Percentiles rank a stretch among this genome's conserved stretches.
Evolutionary conservation across 257 asterid species (phyloP).

Genomic region (Coffea canephora): DNA sequence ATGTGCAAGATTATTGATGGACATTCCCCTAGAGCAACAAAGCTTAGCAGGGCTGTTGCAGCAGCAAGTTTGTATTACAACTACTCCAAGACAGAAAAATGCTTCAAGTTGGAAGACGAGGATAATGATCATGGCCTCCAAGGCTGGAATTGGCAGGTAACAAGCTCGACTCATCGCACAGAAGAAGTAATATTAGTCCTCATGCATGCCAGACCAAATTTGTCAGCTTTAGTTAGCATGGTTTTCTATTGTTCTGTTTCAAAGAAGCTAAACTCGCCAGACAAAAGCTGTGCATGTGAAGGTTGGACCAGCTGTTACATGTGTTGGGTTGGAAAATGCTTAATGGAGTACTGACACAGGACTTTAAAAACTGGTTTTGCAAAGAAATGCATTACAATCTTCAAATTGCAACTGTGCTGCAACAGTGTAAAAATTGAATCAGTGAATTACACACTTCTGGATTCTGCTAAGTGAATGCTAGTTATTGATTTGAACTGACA

Average conservation of each 20-base stretch:
- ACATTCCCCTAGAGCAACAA: constrained; percentile 41
- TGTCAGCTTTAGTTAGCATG: not conserved
- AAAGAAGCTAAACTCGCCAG: not conserved
- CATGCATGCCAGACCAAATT: not conserved
- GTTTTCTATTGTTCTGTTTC: not conserved
- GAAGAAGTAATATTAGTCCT: not conserved
- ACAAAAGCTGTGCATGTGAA: not conserved
- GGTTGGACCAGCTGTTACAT: not conserved
- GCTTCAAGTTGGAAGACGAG: constrained; percentile 53
- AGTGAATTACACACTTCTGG: too few species aligned
- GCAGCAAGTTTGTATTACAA: constrained; percentile 82
- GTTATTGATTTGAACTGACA: not conserved
- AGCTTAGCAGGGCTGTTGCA: constrained; percentile 50
- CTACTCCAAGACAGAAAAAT: constrained; percentile 54
- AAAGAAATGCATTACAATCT: not conserved
- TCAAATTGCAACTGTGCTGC: not conserved
- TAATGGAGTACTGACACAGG: not conserved
- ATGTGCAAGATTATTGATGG: constrained; percentile 72
- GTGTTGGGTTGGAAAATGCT: not conserved
- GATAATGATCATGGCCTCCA: constrained; percentile 58
- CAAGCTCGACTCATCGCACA: not conserved
- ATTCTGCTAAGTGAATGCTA: too few species aligned
- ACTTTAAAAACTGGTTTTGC: not conserved
- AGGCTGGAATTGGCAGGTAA: constrained; percentile 88
- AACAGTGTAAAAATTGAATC: too few species aligned